These are phyloP conservation scores for Collybia mongolica DNA, from an alignment of 768 basidiomycete genomes.

Conservation along the genomic window DNA sequence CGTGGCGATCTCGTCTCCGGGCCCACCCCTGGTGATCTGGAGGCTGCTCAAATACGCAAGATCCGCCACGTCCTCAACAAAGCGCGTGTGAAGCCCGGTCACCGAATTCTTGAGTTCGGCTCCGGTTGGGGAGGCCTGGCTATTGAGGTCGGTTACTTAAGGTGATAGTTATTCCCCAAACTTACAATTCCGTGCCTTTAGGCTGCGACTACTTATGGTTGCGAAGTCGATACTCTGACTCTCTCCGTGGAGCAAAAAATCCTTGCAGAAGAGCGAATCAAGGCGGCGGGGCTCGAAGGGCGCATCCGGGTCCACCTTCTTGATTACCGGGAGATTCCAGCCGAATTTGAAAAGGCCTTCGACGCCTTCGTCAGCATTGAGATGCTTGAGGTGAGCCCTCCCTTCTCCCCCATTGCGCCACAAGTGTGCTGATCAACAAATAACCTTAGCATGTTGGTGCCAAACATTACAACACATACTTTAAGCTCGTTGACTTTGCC, in stretches of 20 bases:
- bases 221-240: constrained; percentile 88
- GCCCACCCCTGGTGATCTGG: constrained; percentile 65
- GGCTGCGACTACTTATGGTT: constrained; percentile 71
- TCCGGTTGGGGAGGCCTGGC: constrained; percentile 94
- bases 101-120: constrained; percentile 87
- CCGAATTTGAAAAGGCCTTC: constrained; percentile 80
- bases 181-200: constrained; percentile 18
- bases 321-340: constrained; percentile 86
- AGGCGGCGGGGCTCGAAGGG: constrained; percentile 63
- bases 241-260: constrained; percentile 85
- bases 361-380: constrained; percentile 79
- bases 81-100: constrained; percentile 74
- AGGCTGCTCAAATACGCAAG: constrained; percentile 82
- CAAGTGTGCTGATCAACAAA: constrained; percentile 31
- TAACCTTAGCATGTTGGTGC: constrained; percentile 45
- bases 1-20: constrained; percentile 63
- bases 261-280: constrained; percentile 83
- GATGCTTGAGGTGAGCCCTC: constrained; percentile 65
- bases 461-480: constrained; percentile 67
- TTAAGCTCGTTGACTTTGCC: constrained; percentile 75
- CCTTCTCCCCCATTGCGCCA: constrained; percentile 33
- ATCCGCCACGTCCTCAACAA: constrained; percentile 77
- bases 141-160: constrained; percentile 60
- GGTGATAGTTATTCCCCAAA: neutral
- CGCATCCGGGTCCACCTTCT: constrained; percentile 83